phyloP scores from a whole-genome alignment of 2,329 filamentous ascomycete genomes.

The Fusarium sp. region DNA sequence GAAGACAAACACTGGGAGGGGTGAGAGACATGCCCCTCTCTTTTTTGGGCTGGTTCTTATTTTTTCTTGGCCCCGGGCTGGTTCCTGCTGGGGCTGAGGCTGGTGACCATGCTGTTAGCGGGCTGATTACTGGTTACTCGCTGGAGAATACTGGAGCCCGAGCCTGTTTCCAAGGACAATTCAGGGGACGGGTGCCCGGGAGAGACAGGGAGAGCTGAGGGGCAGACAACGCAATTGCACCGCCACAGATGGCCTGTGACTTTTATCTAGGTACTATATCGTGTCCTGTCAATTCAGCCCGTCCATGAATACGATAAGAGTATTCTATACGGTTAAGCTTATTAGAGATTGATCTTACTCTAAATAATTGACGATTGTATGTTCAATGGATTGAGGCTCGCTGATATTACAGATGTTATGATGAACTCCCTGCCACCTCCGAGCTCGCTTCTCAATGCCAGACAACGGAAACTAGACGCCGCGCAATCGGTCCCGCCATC shows the following conservation, averaged over 20 bases:
- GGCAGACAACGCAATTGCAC: conserved; percentile 35
- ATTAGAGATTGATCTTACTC: conserved; percentile 1
- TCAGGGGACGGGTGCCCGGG: conserved; percentile 35
- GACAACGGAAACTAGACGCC: conserved; percentile 21
- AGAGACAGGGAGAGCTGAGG: conserved; percentile 30
- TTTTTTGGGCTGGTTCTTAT: conserved; percentile 36
- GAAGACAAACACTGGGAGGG: conserved; percentile 48
- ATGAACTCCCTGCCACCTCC: background rate
- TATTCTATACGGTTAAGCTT: conserved; percentile 15
- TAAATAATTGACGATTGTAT: background rate
- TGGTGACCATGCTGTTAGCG: conserved; percentile 32
- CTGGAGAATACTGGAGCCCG: conserved; percentile 45
- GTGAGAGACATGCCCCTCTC: conserved; percentile 41
- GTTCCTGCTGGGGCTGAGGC: conserved; percentile 33
- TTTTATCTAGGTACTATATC: conserved; percentile 17
- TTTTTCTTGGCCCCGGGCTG: conserved; percentile 45
- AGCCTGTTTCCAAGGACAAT: conserved; percentile 34
- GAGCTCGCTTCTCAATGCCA: conserved; percentile 22
- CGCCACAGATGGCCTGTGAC: conserved; percentile 33
- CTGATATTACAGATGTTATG: background rate
- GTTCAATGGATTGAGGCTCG: background rate
- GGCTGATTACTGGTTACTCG: conserved; percentile 33
- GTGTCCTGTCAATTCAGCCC: too few species aligned
- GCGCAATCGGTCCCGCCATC: conserved; percentile 45
- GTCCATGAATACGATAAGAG: background rate